These are phyloP conservation scores for Elongisporangium prolatum DNA, from an alignment of 352 stramenopile species.

Conservation along the genomic window DNA sequence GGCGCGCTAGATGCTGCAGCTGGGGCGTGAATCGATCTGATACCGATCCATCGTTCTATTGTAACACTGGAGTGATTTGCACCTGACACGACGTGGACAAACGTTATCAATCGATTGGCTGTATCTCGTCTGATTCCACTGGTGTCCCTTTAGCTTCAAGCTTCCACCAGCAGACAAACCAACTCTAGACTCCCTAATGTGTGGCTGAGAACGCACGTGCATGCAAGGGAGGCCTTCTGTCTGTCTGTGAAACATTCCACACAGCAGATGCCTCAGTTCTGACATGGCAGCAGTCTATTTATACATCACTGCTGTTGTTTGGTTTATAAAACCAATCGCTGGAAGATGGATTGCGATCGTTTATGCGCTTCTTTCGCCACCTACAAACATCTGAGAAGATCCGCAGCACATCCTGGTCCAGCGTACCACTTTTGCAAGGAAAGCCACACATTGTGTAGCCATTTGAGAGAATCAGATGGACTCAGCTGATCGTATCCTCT, in stretches of 20 bases:
- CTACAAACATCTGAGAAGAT: not conserved
- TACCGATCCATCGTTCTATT: not conserved
- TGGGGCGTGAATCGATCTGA: not conserved
- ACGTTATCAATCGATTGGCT: not conserved
- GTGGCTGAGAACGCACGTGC: not conserved
- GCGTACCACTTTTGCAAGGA: not conserved
- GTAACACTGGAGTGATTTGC: not conserved
- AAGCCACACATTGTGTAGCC: not conserved
- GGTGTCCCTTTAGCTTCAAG: not conserved
- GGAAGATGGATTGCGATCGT: not conserved
- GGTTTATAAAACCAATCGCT: no score
- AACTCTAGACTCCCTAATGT: not conserved
- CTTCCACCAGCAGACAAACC: not conserved
- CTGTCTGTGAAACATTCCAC: no score
- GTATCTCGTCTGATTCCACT: not conserved
- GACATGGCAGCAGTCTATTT: no score
- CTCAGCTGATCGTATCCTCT: not conserved
- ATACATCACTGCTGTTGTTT: no score
- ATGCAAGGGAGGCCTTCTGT: not conserved
- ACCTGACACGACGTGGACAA: not conserved
- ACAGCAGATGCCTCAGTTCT: no score
- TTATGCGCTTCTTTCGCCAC: not conserved
- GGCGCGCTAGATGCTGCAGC: not conserved
- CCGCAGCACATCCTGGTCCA: not conserved
- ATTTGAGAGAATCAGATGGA: not conserved